A percentile compares a stretch with the other conserved stretches of the same genome.
phyloP scores from a whole-genome alignment of 306 rosid species.

The Quercus cerris region DNA sequence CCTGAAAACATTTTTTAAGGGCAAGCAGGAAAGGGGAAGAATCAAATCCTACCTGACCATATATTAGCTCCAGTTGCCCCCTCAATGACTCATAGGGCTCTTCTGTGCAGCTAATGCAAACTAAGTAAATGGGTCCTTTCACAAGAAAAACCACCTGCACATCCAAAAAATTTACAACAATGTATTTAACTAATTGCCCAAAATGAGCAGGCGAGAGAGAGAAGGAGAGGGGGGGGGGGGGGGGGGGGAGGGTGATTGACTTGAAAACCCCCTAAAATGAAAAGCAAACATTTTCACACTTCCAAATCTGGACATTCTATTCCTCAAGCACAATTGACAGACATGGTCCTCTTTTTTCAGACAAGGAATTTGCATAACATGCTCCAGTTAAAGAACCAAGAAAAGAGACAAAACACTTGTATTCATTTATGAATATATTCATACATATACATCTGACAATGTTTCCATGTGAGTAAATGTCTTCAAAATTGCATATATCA shows the following conservation, averaged over 20 bases:
- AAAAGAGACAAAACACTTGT: neutral
- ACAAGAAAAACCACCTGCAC: slow-evolving; percentile 88
- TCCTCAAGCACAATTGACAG: neutral
- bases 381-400: neutral
- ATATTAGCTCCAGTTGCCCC: slow-evolving; percentile 82
- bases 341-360: neutral
- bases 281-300: neutral
- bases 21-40: slow-evolving; percentile 3
- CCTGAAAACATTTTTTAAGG: neutral
- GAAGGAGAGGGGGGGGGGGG: too few species aligned
- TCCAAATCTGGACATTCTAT: neutral
- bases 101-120: slow-evolving; percentile 94
- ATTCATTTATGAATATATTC: neutral
- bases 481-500: neutral
- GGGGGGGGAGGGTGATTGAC: neutral
- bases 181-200: slow-evolving; percentile 2
- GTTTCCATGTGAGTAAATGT: neutral
- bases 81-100: slow-evolving; percentile 84
- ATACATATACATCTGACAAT: slow-evolving; percentile 1
- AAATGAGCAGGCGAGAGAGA: too few species aligned
- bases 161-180: slow-evolving; percentile 12
- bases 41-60: slow-evolving; percentile 76
- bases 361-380: slow-evolving; percentile 8
- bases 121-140: slow-evolving; percentile 93
- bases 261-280: neutral